phyloP scores from a whole-genome alignment of 164 flowering plant genomes.

The Piper longum region DNA sequence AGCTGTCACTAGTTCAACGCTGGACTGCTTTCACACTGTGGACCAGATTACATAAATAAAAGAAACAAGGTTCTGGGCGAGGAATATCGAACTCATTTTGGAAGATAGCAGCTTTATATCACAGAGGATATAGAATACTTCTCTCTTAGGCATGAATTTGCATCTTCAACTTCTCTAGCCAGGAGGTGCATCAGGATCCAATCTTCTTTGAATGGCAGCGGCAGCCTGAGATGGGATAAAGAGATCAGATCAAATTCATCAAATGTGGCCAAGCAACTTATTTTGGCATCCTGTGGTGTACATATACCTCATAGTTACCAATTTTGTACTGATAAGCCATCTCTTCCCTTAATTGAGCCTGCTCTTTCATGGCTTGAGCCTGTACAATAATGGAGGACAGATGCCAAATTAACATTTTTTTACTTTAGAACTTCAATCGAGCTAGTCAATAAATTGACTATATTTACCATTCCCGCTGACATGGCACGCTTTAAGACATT shows the following conservation, averaged over 20 bases:
- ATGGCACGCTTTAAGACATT: conserved; percentile 55
- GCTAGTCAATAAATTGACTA: neutral
- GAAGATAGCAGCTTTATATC: too few relatives aligned
- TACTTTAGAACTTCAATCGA: neutral
- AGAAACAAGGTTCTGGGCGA: too few relatives aligned
- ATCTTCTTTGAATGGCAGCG: conserved; percentile 86
- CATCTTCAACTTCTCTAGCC: conserved; percentile 8
- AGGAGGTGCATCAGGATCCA: conserved; percentile 80
- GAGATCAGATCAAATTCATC: neutral
- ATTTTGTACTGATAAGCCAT: conserved; percentile 60
- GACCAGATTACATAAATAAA: too few relatives aligned
- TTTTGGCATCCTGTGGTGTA: too few relatives aligned
- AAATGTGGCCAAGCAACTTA: neutral
- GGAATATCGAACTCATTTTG: too few relatives aligned
- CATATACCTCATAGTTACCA: conserved; percentile 69
- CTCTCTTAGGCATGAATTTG: neutral
- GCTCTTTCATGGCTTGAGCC: conserved; percentile 53
- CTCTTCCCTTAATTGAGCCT: conserved; percentile 80
- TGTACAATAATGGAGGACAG: neutral
- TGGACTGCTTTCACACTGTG: too few relatives aligned
- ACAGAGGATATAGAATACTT: too few relatives aligned
- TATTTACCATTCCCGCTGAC: conserved; percentile 87
- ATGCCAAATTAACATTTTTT: neutral
- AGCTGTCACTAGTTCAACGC: too few relatives aligned
- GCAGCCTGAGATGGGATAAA: conserved; percentile 50